Base-by-base conservation (phyloP, 331 rosid genomes). In the Phaseolus coccineus region DNA sequence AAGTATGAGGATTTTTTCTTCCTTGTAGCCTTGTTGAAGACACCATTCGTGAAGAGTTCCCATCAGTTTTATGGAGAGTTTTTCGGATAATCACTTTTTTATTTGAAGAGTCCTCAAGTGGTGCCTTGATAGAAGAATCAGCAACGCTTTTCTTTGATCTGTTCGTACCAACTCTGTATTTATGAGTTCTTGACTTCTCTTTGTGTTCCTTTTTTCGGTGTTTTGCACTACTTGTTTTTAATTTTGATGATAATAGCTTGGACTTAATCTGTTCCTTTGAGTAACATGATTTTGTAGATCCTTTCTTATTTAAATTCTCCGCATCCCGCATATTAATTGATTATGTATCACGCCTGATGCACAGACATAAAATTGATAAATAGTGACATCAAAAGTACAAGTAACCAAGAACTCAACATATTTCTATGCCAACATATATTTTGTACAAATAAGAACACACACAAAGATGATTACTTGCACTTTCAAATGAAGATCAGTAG, bases 271-370 rank as follows among this genome's bases (percentile, higher is more conserved):
- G 81, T 47, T 69, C 59, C 76, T 71, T 73, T 14, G 84, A 73
- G 81, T 70, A 76, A 74, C 72, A 5, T 33, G 84, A 80, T 83
- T 77, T 87, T 24, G 74, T 80, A 8, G 89, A 77, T 66, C 88
- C 88, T 75, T 80, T 47, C n/a, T 42, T 64, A 6, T 61, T 78
- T 79, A 82, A 69, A 77, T 84, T 80, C 77, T 82, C 86, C 74
- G 71, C 87, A 73, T 58, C 88, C 71, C 35, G 84, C 94, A 92
- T 92, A 81, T 64, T 74, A 81, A 73, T 77, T 39, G 73, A 13
- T 76, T 76, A 72, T 39, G 77, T 82, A 28, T 76, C 33, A 24
- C 22, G 77, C 81, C 89, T 83, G 88, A 81, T 81, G 68, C 58
- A 70, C 10, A 69, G 16, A 62, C 63, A 81, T 16, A 79, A 48